Base-by-base conservation (phyloP, 805 yeast species). In the Candida peoriensis region DNA sequence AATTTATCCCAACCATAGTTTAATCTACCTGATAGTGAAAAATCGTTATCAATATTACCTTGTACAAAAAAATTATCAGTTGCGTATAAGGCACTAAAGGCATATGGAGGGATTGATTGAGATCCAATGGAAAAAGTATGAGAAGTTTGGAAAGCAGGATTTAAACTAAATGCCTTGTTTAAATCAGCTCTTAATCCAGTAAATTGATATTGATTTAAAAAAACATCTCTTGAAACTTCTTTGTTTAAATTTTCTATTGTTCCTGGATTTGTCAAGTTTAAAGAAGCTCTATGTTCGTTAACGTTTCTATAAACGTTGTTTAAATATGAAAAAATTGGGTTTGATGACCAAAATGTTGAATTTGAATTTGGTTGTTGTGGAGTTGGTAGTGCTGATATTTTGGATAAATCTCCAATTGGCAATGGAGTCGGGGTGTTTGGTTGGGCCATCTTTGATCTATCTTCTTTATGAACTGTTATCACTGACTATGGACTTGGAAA, bases 181-280 rank as follows among this genome's bases (percentile, higher is more conserved):
- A 93, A 75, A 63, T 93, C 98, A 38, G 97, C 98, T 60, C 96
- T 83, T 55, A 93, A 74, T 40, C 98, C 98, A 25, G 95, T 81
- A 73, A 90, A 90, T 63, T 81, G 79, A 68, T 85, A 84, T 58
- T 88, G 95, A 56, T 75, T 78, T 52, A 88, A 72, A 58, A 93
- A 87, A 21, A 90, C 97, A 58, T 90, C 97, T 64, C 89, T 81
- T 44, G 89, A 69, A 39, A 88, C 97, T 67, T 93, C 98, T 66
- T 86, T 85, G 68, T 81, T 81, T 61, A 90, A 70, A 68, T 87
- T 86, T 69, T 89, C 97, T 61, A 87, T 77, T 46, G 96, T 82
- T 48, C 97, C 97, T 38, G 98, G 98, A 66, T 88, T 86, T 51
- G 76, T 66, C 59, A 93, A 76, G 38, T 88, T 87, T 47, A 89